These are phyloP conservation scores for Kluyveromyces starmeri DNA, from an alignment of 805 yeast species.

Conservation along the genomic window DNA sequence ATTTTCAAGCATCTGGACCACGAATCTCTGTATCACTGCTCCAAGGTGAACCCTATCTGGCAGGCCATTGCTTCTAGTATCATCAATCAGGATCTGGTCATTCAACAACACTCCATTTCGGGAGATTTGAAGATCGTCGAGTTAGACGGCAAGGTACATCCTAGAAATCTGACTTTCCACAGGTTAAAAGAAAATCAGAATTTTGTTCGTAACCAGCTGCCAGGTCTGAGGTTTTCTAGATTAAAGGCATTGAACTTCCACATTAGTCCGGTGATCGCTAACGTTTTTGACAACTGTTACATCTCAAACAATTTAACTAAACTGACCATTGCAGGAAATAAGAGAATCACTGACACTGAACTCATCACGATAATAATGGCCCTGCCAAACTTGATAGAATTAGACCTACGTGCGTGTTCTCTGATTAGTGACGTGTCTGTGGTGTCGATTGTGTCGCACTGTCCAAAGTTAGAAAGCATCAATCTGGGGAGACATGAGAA, in stretches of 20 bases:
- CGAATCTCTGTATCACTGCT: slow-evolving; percentile 26
- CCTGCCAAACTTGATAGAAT: slow-evolving; percentile 50
- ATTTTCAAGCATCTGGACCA: slow-evolving; percentile 56
- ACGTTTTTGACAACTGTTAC: slow-evolving; percentile 40
- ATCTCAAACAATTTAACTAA: slow-evolving; percentile 32
- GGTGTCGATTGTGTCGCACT: slow-evolving; percentile 52
- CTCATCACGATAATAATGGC: slow-evolving; percentile 41
- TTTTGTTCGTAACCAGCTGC: slow-evolving; percentile 38
- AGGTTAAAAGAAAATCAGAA: background rate
- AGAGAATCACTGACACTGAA: slow-evolving; percentile 49
- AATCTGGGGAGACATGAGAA: slow-evolving; percentile 74
- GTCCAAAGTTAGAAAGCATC: slow-evolving; percentile 47
- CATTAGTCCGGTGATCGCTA: slow-evolving; percentile 67
- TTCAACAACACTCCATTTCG: background rate
- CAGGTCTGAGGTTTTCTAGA: slow-evolving; percentile 35
- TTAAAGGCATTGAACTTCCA: slow-evolving; percentile 46
- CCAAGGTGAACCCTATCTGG: slow-evolving; percentile 1
- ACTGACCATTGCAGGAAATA: slow-evolving; percentile 61
- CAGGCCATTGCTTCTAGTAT: background rate
- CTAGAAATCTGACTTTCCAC: slow-evolving; percentile 1
- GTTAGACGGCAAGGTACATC: slow-evolving; percentile 1
- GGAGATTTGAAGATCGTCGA: slow-evolving; percentile 1
- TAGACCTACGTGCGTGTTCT: slow-evolving; percentile 83
- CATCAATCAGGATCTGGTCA: background rate
- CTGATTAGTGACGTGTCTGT: slow-evolving; percentile 67